Evolutionary conservation across 139 green algal species (phyloP), one percentile per base, ranked within the genome.

Genomic region (Tetradesmus obliquus): DNA sequence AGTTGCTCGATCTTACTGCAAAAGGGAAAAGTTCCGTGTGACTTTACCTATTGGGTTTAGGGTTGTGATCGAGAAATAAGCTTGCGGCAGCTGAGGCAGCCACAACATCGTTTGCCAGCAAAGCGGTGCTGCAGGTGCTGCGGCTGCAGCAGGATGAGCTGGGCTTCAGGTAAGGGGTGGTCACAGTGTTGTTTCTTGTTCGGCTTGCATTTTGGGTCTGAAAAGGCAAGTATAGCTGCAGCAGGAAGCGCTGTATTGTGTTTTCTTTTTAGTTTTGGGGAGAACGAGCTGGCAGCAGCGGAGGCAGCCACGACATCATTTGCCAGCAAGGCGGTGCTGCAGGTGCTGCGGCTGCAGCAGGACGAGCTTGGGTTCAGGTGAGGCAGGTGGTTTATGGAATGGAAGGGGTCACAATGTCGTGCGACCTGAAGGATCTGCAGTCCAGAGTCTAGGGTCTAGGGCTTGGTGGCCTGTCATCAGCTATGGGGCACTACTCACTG

Each of bases 101-200:
- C 20, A 53, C 53, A 22, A 81, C 55, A 5, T 55, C 55, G 2
- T 55, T 24, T 10, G 53, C 62, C 66, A 71, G 86, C 87, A 91
- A 87, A 69, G 81, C 82, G 15, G 54, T 90, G 69, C 22, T 91
- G 81, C 17, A 54, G 80, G 71, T 94, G 82, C 88, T 98, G 85
- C 91, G 95, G 74, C 90, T 98, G 57, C 91, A 92, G 17, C 93
- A 92, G 55, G 96, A 97, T 17, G 81, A 86, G 17, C 81, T 86
- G 17, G 81, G 76, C 12, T 86, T 57, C 81, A 86, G 81, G 81
- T 86, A 51, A 32, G 32, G 51, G 32, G 32, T 45, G 32, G 32
- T 45, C 32, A 45, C 45, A 45, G 32, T 45, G 32, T 45, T 45
- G 32, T 45, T 45, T 0, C 32, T 45, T 45, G 32, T 45, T 45